phyloP scores from a whole-genome alignment of 2,329 filamentous ascomycete genomes.

The Aspergillus pseudoviridinutans region DNA sequence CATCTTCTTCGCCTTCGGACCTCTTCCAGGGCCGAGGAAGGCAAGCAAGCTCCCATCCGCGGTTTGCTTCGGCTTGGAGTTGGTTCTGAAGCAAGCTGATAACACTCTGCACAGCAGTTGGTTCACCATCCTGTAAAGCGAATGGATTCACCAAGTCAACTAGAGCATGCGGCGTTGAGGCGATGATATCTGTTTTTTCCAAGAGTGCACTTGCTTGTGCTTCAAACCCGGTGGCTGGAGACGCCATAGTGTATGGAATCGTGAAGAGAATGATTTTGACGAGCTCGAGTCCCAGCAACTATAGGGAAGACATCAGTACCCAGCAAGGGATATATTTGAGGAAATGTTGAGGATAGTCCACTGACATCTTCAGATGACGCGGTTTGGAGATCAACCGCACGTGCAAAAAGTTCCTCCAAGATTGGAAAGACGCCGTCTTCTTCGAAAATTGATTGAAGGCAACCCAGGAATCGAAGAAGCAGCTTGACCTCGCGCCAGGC shows the following conservation, averaged over 20 bases:
- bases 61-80: slow-evolving; percentile 69
- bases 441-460: slow-evolving; percentile 73
- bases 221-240: slow-evolving; percentile 65
- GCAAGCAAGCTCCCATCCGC: slow-evolving; percentile 69
- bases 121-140: slow-evolving; percentile 57
- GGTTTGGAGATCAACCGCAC: slow-evolving; percentile 90
- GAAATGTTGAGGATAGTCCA: slow-evolving; percentile 13
- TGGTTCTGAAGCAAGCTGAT: slow-evolving; percentile 82
- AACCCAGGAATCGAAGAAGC: slow-evolving; percentile 81
- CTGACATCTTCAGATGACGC: slow-evolving; percentile 87
- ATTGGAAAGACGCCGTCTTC: slow-evolving; percentile 82
- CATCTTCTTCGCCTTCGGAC: slow-evolving; percentile 44
- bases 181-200: slow-evolving; percentile 93
- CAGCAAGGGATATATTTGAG: too few species aligned
- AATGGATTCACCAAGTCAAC: slow-evolving; percentile 87
- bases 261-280: slow-evolving; percentile 96
- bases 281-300: slow-evolving; percentile 70
- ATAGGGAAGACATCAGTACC: slow-evolving; percentile 18
- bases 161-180: slow-evolving; percentile 78
- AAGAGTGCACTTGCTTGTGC: slow-evolving; percentile 74
- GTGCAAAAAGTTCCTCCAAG: slow-evolving; percentile 82
- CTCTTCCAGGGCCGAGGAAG: slow-evolving; percentile 55
- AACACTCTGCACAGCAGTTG: slow-evolving; percentile 63
- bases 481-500: slow-evolving; percentile 92
- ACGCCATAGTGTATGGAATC: slow-evolving; percentile 82